phyloP scores from a whole-genome alignment of 106 monocot species.

The Phalaenopsis equestris region DNA sequence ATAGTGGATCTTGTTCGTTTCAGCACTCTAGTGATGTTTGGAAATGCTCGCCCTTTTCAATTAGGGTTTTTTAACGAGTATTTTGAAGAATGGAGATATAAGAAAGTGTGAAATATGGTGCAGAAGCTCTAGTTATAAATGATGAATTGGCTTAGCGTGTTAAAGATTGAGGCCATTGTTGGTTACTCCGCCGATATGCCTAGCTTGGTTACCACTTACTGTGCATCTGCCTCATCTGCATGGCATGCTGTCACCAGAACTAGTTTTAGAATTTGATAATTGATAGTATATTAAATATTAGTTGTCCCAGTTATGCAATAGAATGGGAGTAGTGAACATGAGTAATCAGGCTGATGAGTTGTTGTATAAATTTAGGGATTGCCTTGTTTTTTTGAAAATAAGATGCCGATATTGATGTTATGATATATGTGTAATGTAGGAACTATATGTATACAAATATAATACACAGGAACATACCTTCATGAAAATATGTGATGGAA shows the following conservation, averaged over 20 bases:
- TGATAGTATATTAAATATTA: conserved; percentile 1
- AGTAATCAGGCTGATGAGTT: neutral
- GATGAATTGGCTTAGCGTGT: neutral
- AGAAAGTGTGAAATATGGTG: neutral
- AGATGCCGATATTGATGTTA: too few relatives aligned
- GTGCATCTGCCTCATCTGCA: neutral
- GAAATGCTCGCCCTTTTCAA: neutral
- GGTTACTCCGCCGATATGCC: neutral
- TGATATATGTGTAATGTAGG: too few relatives aligned
- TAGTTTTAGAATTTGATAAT: neutral
- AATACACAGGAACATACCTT: too few relatives aligned
- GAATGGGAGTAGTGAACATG: neutral
- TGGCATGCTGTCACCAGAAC: neutral
- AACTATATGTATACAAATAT: too few relatives aligned
- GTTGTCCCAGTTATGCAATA: neutral
- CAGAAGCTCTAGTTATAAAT: neutral
- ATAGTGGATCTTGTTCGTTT: neutral
- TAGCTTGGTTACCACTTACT: neutral
- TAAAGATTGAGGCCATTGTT: neutral
- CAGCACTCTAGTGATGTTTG: neutral
- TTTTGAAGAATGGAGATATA: neutral
- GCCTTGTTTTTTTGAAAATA: too few relatives aligned
- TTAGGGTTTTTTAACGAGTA: neutral
- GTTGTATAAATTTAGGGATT: neutral
- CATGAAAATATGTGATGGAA: too few relatives aligned